A percentile compares a stretch with the other conserved stretches of the same genome.
These are phyloP conservation scores for Peltaster fructicola DNA, from an alignment of 2,329 filamentous ascomycete genomes.

Conservation along the genomic window DNA sequence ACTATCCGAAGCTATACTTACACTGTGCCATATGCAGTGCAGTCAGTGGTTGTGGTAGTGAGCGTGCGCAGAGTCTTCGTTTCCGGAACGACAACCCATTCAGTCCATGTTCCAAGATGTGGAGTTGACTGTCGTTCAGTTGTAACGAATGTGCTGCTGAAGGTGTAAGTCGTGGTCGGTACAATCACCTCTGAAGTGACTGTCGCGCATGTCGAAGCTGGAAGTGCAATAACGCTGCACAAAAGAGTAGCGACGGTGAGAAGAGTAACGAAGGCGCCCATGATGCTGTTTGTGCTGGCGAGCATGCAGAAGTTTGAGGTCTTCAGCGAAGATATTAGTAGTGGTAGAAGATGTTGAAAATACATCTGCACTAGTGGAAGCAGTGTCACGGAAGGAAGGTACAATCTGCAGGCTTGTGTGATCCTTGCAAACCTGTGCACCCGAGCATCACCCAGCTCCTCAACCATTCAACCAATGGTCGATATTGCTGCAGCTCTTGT, in stretches of 20 bases:
- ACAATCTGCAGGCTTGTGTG: no score
- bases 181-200: conserved; percentile 13
- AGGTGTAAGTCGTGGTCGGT: conserved; percentile 16
- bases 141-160: conserved; percentile 11
- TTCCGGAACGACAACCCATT: conserved; percentile 9
- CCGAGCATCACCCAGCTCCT: no score
- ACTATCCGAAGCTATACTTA: no score
- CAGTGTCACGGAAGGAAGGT: no score
- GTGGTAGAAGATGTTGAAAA: no score
- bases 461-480: no score
- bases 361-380: no score
- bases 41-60: conserved; percentile 11
- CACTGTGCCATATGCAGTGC: conserved; percentile 10
- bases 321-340: no score
- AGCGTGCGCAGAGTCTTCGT: conserved; percentile 15
- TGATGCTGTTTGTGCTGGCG: conserved; percentile 4
- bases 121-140: conserved; percentile 11
- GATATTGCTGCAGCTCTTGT: no score
- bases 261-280: conserved; percentile 10
- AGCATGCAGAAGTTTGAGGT: no score
- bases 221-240: conserved; percentile 12
- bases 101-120: conserved; percentile 14
- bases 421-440: no score
- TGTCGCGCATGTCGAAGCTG: conserved; percentile 10
- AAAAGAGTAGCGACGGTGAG: conserved; percentile 7